Evolutionary conservation across 768 basidiomycete species (phyloP).

Genomic region (Aureoboletus auriporus): DNA sequence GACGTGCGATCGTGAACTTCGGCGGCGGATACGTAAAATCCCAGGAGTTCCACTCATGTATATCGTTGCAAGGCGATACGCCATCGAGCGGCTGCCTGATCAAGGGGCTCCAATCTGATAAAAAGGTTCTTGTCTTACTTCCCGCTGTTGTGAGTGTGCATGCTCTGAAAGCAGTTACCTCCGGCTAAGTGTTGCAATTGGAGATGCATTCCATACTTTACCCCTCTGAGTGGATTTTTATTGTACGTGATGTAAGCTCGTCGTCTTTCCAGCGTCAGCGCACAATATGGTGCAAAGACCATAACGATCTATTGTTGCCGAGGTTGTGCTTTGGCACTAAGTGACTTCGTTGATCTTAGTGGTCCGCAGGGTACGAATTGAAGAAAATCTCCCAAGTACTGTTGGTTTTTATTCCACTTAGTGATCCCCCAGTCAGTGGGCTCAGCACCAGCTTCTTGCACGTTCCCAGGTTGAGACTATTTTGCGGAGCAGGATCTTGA

Average conservation of each 20-base stretch:
- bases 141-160: slow-evolving; percentile 2
- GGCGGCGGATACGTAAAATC: slow-evolving; percentile 86
- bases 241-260: not conserved
- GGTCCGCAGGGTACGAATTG: too few relatives aligned
- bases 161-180: not conserved
- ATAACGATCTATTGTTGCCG: too few relatives aligned
- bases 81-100: slow-evolving; percentile 93
- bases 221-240: not conserved
- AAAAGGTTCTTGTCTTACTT: not conserved
- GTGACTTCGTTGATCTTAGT: too few relatives aligned
- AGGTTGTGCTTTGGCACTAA: too few relatives aligned
- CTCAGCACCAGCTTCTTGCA: not conserved
- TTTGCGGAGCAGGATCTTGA: not conserved
- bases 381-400: too few relatives aligned
- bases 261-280: not conserved
- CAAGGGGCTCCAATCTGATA: slow-evolving; percentile 72
- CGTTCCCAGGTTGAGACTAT: not conserved
- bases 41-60: slow-evolving; percentile 97
- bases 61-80: slow-evolving; percentile 87
- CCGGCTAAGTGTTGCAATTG: not conserved
- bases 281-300: not conserved
- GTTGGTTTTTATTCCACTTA: too few relatives aligned
- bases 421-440: too few relatives aligned
- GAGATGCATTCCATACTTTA: not conserved
- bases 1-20: slow-evolving; percentile 93